Evolutionary conservation across 2,329 filamentous ascomycete species (phyloP).

Genomic region (Lithohypha guttulata): DNA sequence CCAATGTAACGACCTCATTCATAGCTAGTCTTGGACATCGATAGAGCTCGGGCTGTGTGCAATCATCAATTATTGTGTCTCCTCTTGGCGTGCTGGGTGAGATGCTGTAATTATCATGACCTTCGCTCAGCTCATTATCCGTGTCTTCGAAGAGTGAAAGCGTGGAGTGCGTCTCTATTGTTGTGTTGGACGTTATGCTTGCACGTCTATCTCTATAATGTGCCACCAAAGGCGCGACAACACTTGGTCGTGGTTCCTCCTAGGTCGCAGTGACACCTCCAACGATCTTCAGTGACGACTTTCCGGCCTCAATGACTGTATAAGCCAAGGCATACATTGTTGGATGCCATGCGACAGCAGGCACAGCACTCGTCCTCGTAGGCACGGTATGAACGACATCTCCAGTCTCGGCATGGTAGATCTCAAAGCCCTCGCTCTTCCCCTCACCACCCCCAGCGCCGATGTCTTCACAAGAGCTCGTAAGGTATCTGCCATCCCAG

Average conservation of each 20-base stretch:
- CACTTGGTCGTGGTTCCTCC: background rate
- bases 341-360: conserved; percentile 41
- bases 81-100: no score
- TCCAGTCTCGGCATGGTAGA: conserved; percentile 41
- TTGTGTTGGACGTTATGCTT: background rate
- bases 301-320: conserved; percentile 33
- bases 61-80: no score
- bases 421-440: conserved; percentile 32
- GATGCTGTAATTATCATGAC: no score
- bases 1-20: no score
- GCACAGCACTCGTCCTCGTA: conserved; percentile 31
- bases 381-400: conserved; percentile 38
- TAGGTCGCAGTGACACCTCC: conserved; percentile 31
- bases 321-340: conserved; percentile 40
- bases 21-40: no score
- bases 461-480: conserved; percentile 38
- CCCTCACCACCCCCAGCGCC: conserved; percentile 29
- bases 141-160: no score
- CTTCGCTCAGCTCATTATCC: no score
- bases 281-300: conserved; percentile 38
- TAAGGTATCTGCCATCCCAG: conserved; percentile 40
- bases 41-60: no score
- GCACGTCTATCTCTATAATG: background rate
- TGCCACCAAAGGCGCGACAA: background rate
- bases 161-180: no score